Evolutionary conservation across 2,329 filamentous ascomycete species (phyloP), one percentile per base, ranked within the genome.

Genomic region (Apiospora saccharicola): DNA sequence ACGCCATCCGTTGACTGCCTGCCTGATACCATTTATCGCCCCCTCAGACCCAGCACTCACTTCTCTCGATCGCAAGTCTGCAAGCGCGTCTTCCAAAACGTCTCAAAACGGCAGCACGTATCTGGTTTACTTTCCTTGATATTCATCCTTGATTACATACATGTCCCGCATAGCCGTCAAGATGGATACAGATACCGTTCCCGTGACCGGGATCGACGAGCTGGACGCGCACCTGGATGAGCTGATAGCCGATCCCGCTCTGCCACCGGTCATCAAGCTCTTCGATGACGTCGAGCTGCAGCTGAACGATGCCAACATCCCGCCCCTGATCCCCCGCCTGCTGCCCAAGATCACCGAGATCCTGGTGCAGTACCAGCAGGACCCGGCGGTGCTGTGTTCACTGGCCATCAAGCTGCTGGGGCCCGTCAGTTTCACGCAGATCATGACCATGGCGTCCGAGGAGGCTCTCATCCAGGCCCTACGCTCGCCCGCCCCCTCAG

Each of bases 221-320:
- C 84, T 92, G 30, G 83, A 87, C 68, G 79, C 78, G 30, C 90
- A 91, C 77, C 82, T 92, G 22, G 83, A 86, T 69, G 80, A 85
- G 41, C 81, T 91, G n/a, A 74, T 84, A 24, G 78, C 80, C 37
- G 83, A 86, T 73, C 81, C 86, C 24, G 80, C 81, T 0, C 78
- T 84, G 1, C 78, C 82, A 0, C 81, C 89, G 47, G 80, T 87
- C 73, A 80, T 81, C 14, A 86, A 86, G 75, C 82, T 91, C 2
- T 87, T 91, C 72, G 90, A 91, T 76, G 82, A 89, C 76, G 86
- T 91, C 64, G 86, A 89, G 76, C 84, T 91, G 4, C 89, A 91
- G 77, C 82, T 91, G 22, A 90, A 84, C 57, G 8, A 34, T 4
- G 41, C 79, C 74, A 90, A 90, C 76, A 88, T 85, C 46, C 84